A percentile compares a stretch with the other conserved stretches of the same genome.
phyloP scores from a whole-genome alignment of 2,329 filamentous ascomycete species.

The Escovopsis sp. region DNA sequence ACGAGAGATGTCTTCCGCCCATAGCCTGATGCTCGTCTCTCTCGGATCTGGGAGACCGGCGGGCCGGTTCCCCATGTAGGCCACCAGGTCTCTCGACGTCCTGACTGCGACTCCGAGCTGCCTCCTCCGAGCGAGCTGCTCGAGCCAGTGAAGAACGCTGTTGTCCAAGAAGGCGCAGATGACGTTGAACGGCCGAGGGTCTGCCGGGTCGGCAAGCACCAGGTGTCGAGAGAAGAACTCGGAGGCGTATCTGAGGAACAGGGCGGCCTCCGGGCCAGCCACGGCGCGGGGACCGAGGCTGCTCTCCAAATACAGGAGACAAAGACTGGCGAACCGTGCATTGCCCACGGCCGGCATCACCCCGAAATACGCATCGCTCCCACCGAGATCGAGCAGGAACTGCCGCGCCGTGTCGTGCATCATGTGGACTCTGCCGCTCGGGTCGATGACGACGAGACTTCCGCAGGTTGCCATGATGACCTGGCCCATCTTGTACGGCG shows the following conservation, averaged over 20 bases:
- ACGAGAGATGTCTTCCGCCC: constrained; percentile 1
- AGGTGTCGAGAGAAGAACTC: not conserved
- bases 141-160: constrained; percentile 1
- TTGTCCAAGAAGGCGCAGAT: not conserved
- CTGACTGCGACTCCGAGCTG: not conserved
- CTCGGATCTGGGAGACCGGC: not conserved
- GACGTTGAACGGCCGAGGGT: not conserved
- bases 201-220: not conserved
- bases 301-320: too few species aligned
- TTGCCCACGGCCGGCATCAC: too few species aligned
- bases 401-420: constrained; percentile 2
- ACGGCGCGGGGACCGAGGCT: not conserved
- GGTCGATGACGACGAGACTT: constrained; percentile 1
- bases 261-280: not conserved
- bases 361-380: not conserved
- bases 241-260: not conserved
- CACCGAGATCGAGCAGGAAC: not conserved
- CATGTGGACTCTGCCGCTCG: constrained; percentile 2
- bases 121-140: not conserved
- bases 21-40: not conserved
- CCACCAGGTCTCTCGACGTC: constrained; percentile 1
- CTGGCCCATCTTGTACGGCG: constrained; percentile 1
- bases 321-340: not conserved
- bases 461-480: not conserved
- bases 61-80: not conserved